Evolutionary conservation across 805 yeast genomes (phyloP), one percentile per base, ranked within the genome.

Genomic region (Starmera pachycereana): DNA sequence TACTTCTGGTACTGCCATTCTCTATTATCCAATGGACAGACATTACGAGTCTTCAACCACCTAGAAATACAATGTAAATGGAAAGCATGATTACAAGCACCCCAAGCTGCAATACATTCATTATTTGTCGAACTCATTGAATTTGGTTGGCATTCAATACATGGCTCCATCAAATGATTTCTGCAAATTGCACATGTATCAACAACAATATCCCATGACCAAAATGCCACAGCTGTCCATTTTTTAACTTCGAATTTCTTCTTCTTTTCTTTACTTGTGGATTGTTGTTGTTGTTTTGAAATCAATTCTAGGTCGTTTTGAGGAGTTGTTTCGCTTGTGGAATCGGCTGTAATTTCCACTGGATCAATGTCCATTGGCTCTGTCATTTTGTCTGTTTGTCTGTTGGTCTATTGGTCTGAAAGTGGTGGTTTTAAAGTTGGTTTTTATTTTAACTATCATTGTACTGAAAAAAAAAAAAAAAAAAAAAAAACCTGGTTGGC

Each of bases 141-240:
- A 55, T 80, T 79, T 25, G 95, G 94, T 60, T 87, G 96, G 59
- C 99, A 92, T 60, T 89, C 97, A 48, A 92, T 84, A 60, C 98
- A 92, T 13, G 92, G 92, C 55, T 92, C 99, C 99, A 92, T 92
- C 50, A 92, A 73, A 62, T 90, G 97, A 62, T 90, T 92, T 58
- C 97, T 75, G 71, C 99, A 92, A 58, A 92, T 92, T 32, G 99
- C 97, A 69, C 99, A 92, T 40, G 86, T 87, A 48, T 94, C 98
- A 40, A 87, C 90, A 30, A 79, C 90, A 44, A 87, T 83, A 63
- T 87, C 96, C 98, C 98, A 92, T 1, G 97, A 87, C 99, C 99
- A 92, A 58, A 92, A 87, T n/a, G 97, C 97, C 37, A 92, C 98
- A 0, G 97, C 97, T 12, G 96, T 88, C 97, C 98, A 90, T 68